Evolutionary conservation across 2,329 filamentous ascomycete genomes (phyloP), one percentile per base, ranked within the genome.

Genomic region (Penicillium occitanis): DNA sequence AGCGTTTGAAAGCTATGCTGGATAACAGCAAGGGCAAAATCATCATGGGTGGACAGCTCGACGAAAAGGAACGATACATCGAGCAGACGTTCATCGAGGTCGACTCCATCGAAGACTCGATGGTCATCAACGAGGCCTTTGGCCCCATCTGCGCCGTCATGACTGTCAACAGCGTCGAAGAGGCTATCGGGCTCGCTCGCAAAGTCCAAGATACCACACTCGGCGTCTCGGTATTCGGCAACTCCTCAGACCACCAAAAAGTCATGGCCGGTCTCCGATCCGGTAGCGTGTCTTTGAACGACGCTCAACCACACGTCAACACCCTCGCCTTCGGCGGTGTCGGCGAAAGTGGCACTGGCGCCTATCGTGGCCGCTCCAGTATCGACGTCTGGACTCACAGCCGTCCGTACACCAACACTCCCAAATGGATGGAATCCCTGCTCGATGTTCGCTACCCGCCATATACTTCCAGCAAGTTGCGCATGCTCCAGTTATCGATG

Each of bases 11-110:
- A 86, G 87, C 88, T 73, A 93, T 98, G 91, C 82, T 99, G n/a
- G 92, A 97, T 76, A 85, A 87, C 65, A 90, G 87, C 65, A 86
- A 86, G 68, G 95, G 95, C 77, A 91, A 91, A 80, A 92, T 99
- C 69, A 84, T 98, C 59, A 82, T 96, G 73, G 95, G 95, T 61
- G 95, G 95, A 87, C 89, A 64, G 89, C 3, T 91, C 81, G 92
- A 98, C 76, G 89, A 91, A 75, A 83, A 85, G 42, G 86, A 92
- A 37, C 88, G 91, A 60, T 97, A 91, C 79, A 95, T 99, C 71
- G 92, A 94, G 76, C 92, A 93, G 0, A 99, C 95, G 0, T 88
- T 94, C n/a, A 88, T 99, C n/a, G 85, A 92, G 68, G 90, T 97
- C 44, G 84, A 91, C 70, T 88, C 87, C 68, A 75, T 86, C 17